A percentile compares a stretch with the other conserved stretches of the same genome.
These are phyloP conservation scores for Globisporangium abappressorium DNA, from an alignment of 352 stramenopile genomes.

Conservation along the genomic window DNA sequence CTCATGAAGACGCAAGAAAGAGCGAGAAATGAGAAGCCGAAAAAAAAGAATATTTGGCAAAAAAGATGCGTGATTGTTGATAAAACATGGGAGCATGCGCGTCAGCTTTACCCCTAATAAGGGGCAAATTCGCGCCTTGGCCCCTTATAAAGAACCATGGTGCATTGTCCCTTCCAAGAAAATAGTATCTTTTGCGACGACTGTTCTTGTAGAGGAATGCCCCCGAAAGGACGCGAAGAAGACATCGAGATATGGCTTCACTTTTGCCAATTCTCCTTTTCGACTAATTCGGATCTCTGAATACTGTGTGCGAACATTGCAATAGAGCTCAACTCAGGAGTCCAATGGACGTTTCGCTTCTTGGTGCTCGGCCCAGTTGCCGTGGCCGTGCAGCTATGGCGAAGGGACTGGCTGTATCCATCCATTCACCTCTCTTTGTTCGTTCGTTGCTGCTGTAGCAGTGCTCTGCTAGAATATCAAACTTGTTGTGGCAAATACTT, in stretches of 20 bases:
- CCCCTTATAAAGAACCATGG: not conserved
- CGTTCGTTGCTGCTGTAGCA: too few species aligned
- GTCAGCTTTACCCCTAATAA: not conserved
- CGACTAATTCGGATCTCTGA: not conserved
- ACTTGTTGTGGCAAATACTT: too few species aligned
- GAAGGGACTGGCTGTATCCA: too few species aligned
- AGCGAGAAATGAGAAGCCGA: not conserved
- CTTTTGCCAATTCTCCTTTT: not conserved
- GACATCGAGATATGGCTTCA: not conserved
- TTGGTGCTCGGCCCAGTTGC: too few species aligned
- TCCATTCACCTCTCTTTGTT: too few species aligned
- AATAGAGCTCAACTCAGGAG: not conserved
- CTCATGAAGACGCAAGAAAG: not conserved
- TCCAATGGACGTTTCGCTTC: not conserved
- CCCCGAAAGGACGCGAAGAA: not conserved
- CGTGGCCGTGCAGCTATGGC: too few species aligned
- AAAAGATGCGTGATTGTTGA: not conserved
- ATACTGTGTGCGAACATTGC: not conserved
- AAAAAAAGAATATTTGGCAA: not conserved
- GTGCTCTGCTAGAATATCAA: too few species aligned
- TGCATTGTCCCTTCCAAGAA: not conserved
- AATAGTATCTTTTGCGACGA: constrained; percentile 2
- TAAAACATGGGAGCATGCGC: constrained; percentile 3
- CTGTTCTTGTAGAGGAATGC: not conserved
- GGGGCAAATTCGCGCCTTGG: not conserved